A percentile compares a stretch with the other conserved stretches of the same genome.
Conservation (phyloP, 1,284 basidiomycete species). For the Polyporus tsugae region DNA sequence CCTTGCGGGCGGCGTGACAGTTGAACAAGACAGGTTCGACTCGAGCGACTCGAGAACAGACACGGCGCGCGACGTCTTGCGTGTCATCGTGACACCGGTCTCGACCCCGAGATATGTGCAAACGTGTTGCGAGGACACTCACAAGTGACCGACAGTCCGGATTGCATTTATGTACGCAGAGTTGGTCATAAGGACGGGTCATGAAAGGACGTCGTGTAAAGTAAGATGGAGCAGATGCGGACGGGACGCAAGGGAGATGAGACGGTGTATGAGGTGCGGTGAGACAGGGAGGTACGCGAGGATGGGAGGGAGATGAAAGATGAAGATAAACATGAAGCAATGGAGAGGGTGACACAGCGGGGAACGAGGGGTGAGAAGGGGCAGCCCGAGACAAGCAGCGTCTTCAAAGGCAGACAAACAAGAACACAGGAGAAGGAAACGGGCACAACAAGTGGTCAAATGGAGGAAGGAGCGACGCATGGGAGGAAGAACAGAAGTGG, state of each 20-base stretch:
- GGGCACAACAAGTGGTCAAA: not conserved
- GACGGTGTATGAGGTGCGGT: not conserved
- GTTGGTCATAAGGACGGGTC: no score
- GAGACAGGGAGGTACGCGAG: not conserved
- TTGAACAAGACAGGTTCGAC: no score
- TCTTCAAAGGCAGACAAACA: not conserved
- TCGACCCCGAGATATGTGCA: no score
- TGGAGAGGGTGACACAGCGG: not conserved
- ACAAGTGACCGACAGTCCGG: no score
- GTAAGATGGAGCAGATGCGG: slow-evolving; percentile 18
- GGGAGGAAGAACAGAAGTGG: not conserved
- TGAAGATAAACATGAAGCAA: not conserved
- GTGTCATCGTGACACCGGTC: no score
- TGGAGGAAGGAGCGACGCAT: not conserved
- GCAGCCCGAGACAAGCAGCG: not conserved
- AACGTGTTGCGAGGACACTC: no score
- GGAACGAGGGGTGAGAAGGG: not conserved
- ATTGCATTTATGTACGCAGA: no score
- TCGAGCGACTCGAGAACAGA: no score
- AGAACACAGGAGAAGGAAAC: not conserved
- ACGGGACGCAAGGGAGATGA: not conserved
- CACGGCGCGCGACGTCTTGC: no score
- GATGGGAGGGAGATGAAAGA: not conserved
- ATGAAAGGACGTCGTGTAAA: slow-evolving; percentile 12
- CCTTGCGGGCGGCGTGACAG: no score